Conservation (phyloP, 805 yeast genomes). For the Teunomyces funiuensis region DNA sequence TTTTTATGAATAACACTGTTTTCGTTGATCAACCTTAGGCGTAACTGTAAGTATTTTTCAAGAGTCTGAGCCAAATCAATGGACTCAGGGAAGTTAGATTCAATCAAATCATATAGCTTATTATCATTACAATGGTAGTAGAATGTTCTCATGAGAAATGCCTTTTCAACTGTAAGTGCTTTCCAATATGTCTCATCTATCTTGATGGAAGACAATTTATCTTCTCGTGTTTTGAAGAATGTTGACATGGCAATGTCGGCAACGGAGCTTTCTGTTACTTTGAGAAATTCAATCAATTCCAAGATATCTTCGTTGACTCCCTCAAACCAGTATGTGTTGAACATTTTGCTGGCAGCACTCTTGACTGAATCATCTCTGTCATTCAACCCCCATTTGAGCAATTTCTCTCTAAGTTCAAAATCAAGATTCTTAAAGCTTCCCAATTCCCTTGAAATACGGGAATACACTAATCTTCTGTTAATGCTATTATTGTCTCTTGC, state of each 20-base stretch:
- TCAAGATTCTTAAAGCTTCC: slow-evolving; percentile 58
- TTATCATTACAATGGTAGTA: slow-evolving; percentile 62
- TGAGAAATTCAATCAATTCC: slow-evolving; percentile 68
- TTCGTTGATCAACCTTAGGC: slow-evolving; percentile 29
- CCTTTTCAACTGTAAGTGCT: slow-evolving; percentile 68
- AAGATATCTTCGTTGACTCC: slow-evolving; percentile 66
- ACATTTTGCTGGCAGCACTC: slow-evolving; percentile 68
- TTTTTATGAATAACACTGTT: slow-evolving; percentile 17
- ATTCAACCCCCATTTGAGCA: slow-evolving; percentile 80
- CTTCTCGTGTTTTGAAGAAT: slow-evolving; percentile 62
- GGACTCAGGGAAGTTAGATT: slow-evolving; percentile 75
- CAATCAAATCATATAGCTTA: slow-evolving; percentile 54
- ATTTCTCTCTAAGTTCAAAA: slow-evolving; percentile 56
- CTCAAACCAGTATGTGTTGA: slow-evolving; percentile 71
- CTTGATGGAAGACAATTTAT: slow-evolving; percentile 55
- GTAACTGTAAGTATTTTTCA: slow-evolving; percentile 52
- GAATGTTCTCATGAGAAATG: slow-evolving; percentile 68
- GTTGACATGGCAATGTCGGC: slow-evolving; percentile 67
- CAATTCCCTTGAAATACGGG: slow-evolving; percentile 64
- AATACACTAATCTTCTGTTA: slow-evolving; percentile 71
- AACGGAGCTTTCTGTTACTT: slow-evolving; percentile 63
- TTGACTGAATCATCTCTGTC: slow-evolving; percentile 80
- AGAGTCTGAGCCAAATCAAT: slow-evolving; percentile 64
- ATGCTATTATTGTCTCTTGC: slow-evolving; percentile 76
- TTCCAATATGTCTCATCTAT: slow-evolving; percentile 71